Evolutionary conservation across 257 asterid genomes (phyloP).

Genomic region (Catharanthus roseus): DNA sequence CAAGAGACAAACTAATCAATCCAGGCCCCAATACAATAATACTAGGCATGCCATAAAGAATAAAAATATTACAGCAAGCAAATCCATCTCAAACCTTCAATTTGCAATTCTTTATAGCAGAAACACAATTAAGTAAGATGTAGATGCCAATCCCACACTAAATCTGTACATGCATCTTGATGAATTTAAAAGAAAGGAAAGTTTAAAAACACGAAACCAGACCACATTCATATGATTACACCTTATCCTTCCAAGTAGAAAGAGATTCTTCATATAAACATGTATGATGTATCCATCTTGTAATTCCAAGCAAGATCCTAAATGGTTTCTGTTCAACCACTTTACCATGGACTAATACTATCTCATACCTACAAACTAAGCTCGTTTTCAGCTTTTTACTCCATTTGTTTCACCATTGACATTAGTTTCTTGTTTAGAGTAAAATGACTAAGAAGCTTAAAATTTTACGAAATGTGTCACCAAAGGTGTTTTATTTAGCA

Average conservation of each 20-base stretch:
- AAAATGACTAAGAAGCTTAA: not conserved
- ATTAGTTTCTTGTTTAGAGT: not conserved
- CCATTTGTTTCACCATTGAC: no score
- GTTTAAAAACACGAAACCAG: not conserved
- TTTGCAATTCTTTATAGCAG: not conserved
- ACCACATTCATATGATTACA: not conserved
- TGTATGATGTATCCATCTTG: not conserved
- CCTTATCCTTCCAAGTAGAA: not conserved
- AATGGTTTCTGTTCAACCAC: not conserved
- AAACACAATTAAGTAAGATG: not conserved
- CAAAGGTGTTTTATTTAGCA: not conserved
- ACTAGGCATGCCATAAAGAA: not conserved
- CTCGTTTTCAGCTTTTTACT: not conserved
- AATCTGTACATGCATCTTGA: not conserved
- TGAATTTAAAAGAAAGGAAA: not conserved
- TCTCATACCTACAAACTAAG: not conserved
- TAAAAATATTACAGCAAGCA: not conserved
- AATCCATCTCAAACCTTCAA: not conserved
- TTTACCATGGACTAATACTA: not conserved
- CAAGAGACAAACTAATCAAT: not conserved
- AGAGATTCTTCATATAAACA: not conserved
- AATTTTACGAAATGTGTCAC: not conserved
- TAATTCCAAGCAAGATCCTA: not conserved
- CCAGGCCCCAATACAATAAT: not conserved
- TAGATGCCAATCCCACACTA: conserved; percentile 1